Conservation (phyloP, 768 basidiomycete species). For the Suillus occidentalis region DNA sequence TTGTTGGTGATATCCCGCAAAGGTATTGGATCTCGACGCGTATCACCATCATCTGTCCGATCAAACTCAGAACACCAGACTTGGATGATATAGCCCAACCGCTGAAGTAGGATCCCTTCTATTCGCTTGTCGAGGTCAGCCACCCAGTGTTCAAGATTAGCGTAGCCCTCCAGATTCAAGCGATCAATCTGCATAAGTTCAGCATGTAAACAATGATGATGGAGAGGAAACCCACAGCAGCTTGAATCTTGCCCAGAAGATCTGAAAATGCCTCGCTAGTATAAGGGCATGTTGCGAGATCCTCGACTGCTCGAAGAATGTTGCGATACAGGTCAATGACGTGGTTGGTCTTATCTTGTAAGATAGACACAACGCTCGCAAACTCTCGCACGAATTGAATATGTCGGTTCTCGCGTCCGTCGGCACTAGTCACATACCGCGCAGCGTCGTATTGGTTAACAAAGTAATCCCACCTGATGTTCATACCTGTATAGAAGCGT, state of each 20-base stretch:
- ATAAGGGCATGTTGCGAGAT: slow-evolving; percentile 85
- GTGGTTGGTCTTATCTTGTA: slow-evolving; percentile 96
- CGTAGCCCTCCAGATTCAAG: slow-evolving; percentile 93
- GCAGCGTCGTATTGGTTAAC: slow-evolving; percentile 90
- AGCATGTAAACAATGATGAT: neutral
- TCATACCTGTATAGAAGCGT: slow-evolving; percentile 65
- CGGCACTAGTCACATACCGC: slow-evolving; percentile 70
- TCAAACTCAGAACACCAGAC: slow-evolving; percentile 91
- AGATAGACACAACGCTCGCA: slow-evolving; percentile 85
- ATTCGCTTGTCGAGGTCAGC: slow-evolving; percentile 80
- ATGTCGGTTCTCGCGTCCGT: slow-evolving; percentile 83
- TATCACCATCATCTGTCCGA: slow-evolving; percentile 66
- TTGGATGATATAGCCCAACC: slow-evolving; percentile 76
- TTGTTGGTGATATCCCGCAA: slow-evolving; percentile 61
- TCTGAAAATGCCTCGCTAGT: slow-evolving; percentile 80
- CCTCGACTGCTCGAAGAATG: slow-evolving; percentile 81
- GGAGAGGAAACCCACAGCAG: slow-evolving; percentile 54
- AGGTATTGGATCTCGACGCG: slow-evolving; percentile 50
- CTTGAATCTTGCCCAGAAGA: slow-evolving; percentile 77
- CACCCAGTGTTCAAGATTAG: slow-evolving; percentile 92
- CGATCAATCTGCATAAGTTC: slow-evolving; percentile 71
- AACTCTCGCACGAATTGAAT: slow-evolving; percentile 95
- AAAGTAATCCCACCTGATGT: slow-evolving; percentile 95
- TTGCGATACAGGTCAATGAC: slow-evolving; percentile 91
- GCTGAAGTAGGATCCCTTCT: slow-evolving; percentile 73